A percentile compares a stretch with the other conserved stretches of the same genome.
These are phyloP conservation scores for Botryotinia narcissicola DNA, from an alignment of 2,329 filamentous ascomycete genomes.

Conservation along the genomic window DNA sequence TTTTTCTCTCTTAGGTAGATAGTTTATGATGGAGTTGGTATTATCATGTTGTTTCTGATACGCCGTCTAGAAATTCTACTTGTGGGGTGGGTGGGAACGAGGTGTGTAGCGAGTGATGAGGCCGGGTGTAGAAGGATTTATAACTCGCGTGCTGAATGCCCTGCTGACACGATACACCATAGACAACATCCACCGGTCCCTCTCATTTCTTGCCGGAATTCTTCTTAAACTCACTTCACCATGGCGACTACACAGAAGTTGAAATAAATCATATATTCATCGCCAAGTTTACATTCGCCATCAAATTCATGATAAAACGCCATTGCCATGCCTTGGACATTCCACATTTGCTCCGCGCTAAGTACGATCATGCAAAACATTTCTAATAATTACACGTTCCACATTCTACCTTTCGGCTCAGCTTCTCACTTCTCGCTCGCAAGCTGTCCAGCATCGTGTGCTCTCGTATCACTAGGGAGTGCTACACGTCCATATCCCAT, in stretches of 20 bases:
- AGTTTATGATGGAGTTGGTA: no score
- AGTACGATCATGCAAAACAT: neutral
- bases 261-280: neutral
- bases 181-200: accelerated
- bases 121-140: no score
- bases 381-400: neutral
- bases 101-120: no score
- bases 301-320: neutral
- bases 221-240: neutral
- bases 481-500: constrained; percentile 14
- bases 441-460: constrained; percentile 13
- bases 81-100: no score
- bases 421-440: constrained; percentile 4
- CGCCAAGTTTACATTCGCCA: neutral
- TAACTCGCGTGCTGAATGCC: no score
- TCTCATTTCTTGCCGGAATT: neutral
- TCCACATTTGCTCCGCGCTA: neutral
- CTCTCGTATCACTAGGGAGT: constrained; percentile 2
- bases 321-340: neutral
- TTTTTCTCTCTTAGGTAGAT: no score
- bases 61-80: no score
- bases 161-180: neutral
- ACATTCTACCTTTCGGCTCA: neutral
- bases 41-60: no score
- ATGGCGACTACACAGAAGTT: neutral